Evolutionary conservation across 495 filamentous ascomycete genomes (phyloP).

Genomic region (Evansstolkia leycettana): DNA sequence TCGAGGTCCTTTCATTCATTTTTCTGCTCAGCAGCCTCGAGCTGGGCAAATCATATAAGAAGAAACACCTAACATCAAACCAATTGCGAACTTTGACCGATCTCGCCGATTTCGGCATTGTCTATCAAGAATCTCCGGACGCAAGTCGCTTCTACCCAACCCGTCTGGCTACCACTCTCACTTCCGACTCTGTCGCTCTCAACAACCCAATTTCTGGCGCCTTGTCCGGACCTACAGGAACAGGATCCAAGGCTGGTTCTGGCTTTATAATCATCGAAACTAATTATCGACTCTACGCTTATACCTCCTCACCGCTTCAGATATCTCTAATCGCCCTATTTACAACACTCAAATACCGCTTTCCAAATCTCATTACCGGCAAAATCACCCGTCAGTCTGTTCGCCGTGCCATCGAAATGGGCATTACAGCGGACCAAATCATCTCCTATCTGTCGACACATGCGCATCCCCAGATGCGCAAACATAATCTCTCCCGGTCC

Average conservation of each 20-base stretch:
- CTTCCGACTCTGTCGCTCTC: slow-evolving; percentile 59
- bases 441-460: slow-evolving; percentile 78
- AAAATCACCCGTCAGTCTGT: slow-evolving; percentile 79
- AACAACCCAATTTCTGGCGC: slow-evolving; percentile 28
- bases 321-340: slow-evolving; percentile 93
- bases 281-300: slow-evolving; percentile 97
- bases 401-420: slow-evolving; percentile 70
- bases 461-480: slow-evolving; percentile 84
- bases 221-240: slow-evolving; percentile 20
- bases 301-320: slow-evolving; percentile 82
- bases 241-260: slow-evolving; percentile 33
- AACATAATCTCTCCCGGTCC: slow-evolving; percentile 40
- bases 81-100: slow-evolving; percentile 79
- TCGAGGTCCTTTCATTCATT: slow-evolving; percentile 89
- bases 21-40: slow-evolving; percentile 92
- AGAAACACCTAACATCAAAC: slow-evolving; percentile 59
- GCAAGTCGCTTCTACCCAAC: slow-evolving; percentile 80
- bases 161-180: slow-evolving; percentile 86
- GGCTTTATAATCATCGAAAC: slow-evolving; percentile 95
- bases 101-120: slow-evolving; percentile 81
- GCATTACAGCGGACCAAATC: slow-evolving; percentile 91
- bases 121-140: slow-evolving; percentile 53
- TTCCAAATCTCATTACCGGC: slow-evolving; percentile 83
- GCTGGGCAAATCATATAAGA: slow-evolving; percentile 80
- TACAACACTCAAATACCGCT: slow-evolving; percentile 69